Evolutionary conservation across 495 filamentous ascomycete species (phyloP), one percentile per base, ranked within the genome.

Genomic region (Cairneyella variabilis): DNA sequence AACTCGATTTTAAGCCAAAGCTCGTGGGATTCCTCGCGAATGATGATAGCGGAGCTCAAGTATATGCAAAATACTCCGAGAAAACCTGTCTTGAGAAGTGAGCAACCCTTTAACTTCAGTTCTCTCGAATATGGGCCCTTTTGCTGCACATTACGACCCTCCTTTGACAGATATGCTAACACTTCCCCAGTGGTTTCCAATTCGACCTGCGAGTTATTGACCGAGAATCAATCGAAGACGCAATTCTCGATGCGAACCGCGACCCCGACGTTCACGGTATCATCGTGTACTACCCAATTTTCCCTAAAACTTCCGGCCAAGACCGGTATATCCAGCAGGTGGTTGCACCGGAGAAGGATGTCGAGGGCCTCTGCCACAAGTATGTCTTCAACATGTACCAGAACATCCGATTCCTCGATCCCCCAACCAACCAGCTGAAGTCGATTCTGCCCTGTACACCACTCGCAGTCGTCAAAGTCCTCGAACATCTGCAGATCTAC

Each of bases 331-430:
- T 98, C 53, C 93, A 97, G 72, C 90, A 97, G 71, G 86, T 95
- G n/a, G 89, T 95, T 20, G 78, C 88, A 49, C 78, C 95, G 41
- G 67, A 74, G 66, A 98, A 98, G 71, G 93, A 98, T 59, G 93
- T 98, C 51, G 93, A 98, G 63, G 93, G 93, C 20, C 84, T 98
- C 48, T 91, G 84, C 60, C 92, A 97, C 67, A 84, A 79, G 53
- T 93, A 97, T 71, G 85, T 97, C 63, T 93, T 91, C 80, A 98
- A 98, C 77, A 95, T 98, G 90, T 98, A 97, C 75, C 87, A 97
- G 75, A 98, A 98, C 71, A 81, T 93, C 62, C 89, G 93, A 44
- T 97, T 90, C 74, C 77, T 98, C 28, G 93, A 98, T 73, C 72
- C 78, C 11, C 82, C 83, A 17, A 63, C 72, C 25, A 88, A 91